Base-by-base conservation (phyloP, 305 asterid species). In the Fraxinus latifolia region DNA sequence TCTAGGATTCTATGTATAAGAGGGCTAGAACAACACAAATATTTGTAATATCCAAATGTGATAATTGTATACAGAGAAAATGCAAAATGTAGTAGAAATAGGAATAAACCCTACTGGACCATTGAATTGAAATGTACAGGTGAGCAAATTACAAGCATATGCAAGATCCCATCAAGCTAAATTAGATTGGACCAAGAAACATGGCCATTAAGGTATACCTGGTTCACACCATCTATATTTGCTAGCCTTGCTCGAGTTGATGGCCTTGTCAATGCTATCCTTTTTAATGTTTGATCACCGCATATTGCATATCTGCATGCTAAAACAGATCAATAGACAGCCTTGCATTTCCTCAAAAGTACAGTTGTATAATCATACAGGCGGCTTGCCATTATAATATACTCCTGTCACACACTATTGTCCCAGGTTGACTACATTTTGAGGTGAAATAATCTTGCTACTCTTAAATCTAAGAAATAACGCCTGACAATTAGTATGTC, bases 161-260 rank as follows among this genome's bases (percentile, higher is more conserved):
- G 74, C 34, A 83, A 85, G 39, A 32, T 74, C 62, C 25, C 67
- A 32, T 67, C 78, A 78, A 50, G 74, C 74, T 44, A 27, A 76
- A 81, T 21, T 65, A 53, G 67, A 21, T 8, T 68, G 74, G 82
- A 42, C 31, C 33, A 36, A 21, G 31, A 77, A 58, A 82, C 42
- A 60, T 68, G 68, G 27, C 86, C 79, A 80, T 25, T 31, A 80
- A 81, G 72, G 58, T 25, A 84, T 87, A 95, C 99, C 98, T 95
- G 99, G 88, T 95, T 95, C 65, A 95, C 93, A 36, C 99, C 99
- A 89, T 95, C 98, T 80, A 95, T 92, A 86, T 93, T 95, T 81
- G 99, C 99, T 82, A 95, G 93, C 86, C 98, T 93, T 83, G 99
- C 97, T 89, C 88, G 88, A 67, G 98, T 93, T 33, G 98, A 94